phyloP scores from a whole-genome alignment of 805 yeast species.

The Yarrowia deformans region DNA sequence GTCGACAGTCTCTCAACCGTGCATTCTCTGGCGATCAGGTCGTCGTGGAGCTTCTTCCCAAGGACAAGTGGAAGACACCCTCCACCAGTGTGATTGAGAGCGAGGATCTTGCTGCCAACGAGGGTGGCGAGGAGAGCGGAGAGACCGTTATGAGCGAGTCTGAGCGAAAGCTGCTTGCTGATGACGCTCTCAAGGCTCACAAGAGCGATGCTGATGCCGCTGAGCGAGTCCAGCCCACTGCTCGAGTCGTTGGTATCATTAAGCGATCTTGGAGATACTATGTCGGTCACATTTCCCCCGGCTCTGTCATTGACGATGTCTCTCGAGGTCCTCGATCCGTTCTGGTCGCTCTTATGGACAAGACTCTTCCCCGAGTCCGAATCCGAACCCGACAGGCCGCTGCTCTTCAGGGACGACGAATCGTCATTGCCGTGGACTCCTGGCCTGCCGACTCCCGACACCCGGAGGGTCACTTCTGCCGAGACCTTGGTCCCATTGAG shows the following conservation, averaged over 20 bases:
- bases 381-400: slow-evolving; percentile 86
- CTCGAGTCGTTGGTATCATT: slow-evolving; percentile 83
- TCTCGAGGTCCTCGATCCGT: slow-evolving; percentile 78
- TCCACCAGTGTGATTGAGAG: slow-evolving; percentile 82
- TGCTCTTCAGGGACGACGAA: slow-evolving; percentile 84
- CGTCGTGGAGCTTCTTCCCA: slow-evolving; percentile 86
- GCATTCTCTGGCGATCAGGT: slow-evolving; percentile 93
- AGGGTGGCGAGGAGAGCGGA: slow-evolving; percentile 55
- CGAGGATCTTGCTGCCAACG: slow-evolving; percentile 59
- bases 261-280: slow-evolving; percentile 95
- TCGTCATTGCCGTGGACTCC: slow-evolving; percentile 88
- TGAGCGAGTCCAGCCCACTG: slow-evolving; percentile 83
- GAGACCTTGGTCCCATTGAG: slow-evolving; percentile 88
- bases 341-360: slow-evolving; percentile 88
- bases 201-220: slow-evolving; percentile 49
- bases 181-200: slow-evolving; percentile 71
- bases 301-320: slow-evolving; percentile 62
- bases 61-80: slow-evolving; percentile 86
- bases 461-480: slow-evolving; percentile 95
- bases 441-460: slow-evolving; percentile 86
- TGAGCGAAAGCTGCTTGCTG: slow-evolving; percentile 74
- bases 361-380: slow-evolving; percentile 82
- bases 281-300: slow-evolving; percentile 89
- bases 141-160: slow-evolving; percentile 63
- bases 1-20: slow-evolving; percentile 85